phyloP scores from a whole-genome alignment of 2,329 filamentous ascomycete genomes.

The Trichoderma sp. region DNA sequence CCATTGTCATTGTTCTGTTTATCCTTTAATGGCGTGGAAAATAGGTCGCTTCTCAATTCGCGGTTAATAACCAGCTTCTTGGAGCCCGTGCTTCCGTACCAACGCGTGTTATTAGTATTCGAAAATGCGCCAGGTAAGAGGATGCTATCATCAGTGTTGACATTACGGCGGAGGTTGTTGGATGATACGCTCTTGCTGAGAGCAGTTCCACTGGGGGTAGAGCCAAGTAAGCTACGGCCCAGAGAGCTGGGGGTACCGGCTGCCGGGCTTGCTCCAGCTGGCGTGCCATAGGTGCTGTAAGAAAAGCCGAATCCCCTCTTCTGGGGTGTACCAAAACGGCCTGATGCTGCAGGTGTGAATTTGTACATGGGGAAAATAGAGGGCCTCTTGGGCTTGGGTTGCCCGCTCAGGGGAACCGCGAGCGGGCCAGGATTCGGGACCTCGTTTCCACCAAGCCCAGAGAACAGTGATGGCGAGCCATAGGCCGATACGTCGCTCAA shows the following conservation, averaged over 20 bases:
- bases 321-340: slow-evolving; percentile 79
- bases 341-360: slow-evolving; percentile 77
- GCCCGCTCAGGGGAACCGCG: slow-evolving; percentile 81
- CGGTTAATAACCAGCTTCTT: slow-evolving; percentile 95
- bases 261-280: slow-evolving; percentile 68
- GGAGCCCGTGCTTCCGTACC: slow-evolving; percentile 68
- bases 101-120: slow-evolving; percentile 62
- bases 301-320: slow-evolving; percentile 89
- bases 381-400: slow-evolving; percentile 72
- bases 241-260: slow-evolving; percentile 69
- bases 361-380: slow-evolving; percentile 85
- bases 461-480: slow-evolving; percentile 84
- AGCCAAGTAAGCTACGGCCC: slow-evolving; percentile 64
- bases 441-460: slow-evolving; percentile 65
- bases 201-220: slow-evolving; percentile 69
- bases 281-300: slow-evolving; percentile 88
- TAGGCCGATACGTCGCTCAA: slow-evolving; percentile 85
- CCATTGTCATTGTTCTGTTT: slow-evolving; percentile 45
- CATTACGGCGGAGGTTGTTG: slow-evolving; percentile 80
- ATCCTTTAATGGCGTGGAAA: slow-evolving; percentile 61
- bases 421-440: slow-evolving; percentile 79
- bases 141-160: slow-evolving; percentile 82
- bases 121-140: slow-evolving; percentile 84
- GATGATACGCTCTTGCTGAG: slow-evolving; percentile 87
- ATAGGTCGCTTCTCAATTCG: slow-evolving; percentile 73